These are phyloP conservation scores for Theobroma cacao DNA, from an alignment of 345 rosid genomes.

Conservation along the genomic window DNA sequence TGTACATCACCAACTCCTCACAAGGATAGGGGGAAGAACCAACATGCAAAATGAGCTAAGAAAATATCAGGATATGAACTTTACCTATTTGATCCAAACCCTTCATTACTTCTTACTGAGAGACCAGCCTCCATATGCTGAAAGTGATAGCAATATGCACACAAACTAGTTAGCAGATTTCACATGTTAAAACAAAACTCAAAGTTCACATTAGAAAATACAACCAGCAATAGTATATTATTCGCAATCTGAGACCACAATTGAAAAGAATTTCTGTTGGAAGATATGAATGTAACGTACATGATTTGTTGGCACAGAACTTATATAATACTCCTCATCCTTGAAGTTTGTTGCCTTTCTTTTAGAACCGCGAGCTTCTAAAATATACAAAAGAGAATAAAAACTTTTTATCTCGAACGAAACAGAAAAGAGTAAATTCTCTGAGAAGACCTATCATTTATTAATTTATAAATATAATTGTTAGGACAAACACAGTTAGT, in stretches of 20 bases:
- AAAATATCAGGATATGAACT: not conserved
- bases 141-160: conserved; percentile 21
- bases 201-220: conserved; percentile 2
- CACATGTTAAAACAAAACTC: not conserved
- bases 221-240: not conserved
- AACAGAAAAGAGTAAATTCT: conserved; percentile 2
- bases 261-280: not conserved
- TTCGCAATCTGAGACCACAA: not conserved
- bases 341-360: conserved; percentile 75
- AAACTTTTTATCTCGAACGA: conserved; percentile 11
- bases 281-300: conserved; percentile 38
- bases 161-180: conserved; percentile 15
- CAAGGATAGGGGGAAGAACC: not conserved
- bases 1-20: not conserved
- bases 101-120: conserved; percentile 66
- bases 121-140: conserved; percentile 92
- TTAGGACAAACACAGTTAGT: not conserved
- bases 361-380: conserved; percentile 50
- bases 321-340: conserved; percentile 85
- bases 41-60: not conserved
- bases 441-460: conserved; percentile 4
- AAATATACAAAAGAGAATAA: not conserved
- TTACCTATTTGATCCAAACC: conserved; percentile 85
- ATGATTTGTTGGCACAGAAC: conserved; percentile 81
- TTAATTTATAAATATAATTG: not conserved